Conservation (phyloP, 2,329 filamentous ascomycete species). For the Cadophora luteo-olivacea region DNA sequence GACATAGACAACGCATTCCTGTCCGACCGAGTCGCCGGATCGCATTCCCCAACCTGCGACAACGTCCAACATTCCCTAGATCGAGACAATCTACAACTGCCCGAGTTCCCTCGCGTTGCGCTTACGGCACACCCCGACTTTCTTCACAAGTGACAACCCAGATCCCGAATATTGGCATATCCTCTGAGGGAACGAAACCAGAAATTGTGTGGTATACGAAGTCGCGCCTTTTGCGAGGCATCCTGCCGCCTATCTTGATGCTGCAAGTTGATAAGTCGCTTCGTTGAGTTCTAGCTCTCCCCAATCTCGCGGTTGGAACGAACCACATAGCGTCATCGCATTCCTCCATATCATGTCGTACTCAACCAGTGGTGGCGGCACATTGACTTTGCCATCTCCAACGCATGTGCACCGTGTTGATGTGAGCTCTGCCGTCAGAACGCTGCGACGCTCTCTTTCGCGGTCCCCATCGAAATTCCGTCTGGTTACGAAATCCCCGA, state of each 20-base stretch:
- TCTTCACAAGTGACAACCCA: not conserved
- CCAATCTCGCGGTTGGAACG: constrained; percentile 32
- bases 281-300: constrained; percentile 19
- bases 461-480: constrained; percentile 92
- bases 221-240: not conserved
- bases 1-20: constrained; percentile 31
- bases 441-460: constrained; percentile 85
- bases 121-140: not conserved
- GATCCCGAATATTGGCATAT: not conserved
- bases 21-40: constrained; percentile 14
- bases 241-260: constrained; percentile 30
- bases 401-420: constrained; percentile 84
- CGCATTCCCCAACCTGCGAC: constrained; percentile 11
- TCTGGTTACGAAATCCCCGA: constrained; percentile 56
- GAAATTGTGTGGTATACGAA: not conserved
- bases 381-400: constrained; percentile 85
- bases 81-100: not conserved
- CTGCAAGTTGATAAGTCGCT: constrained; percentile 30
- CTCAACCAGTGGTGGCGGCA: constrained; percentile 66
- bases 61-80: constrained; percentile 13
- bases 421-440: constrained; percentile 80
- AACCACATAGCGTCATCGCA: constrained; percentile 30
- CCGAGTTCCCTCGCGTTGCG: constrained; percentile 10
- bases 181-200: not conserved
- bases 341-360: constrained; percentile 59